Base-by-base conservation (phyloP, 495 filamentous ascomycete species). In the Aspergillus baeticus region DNA sequence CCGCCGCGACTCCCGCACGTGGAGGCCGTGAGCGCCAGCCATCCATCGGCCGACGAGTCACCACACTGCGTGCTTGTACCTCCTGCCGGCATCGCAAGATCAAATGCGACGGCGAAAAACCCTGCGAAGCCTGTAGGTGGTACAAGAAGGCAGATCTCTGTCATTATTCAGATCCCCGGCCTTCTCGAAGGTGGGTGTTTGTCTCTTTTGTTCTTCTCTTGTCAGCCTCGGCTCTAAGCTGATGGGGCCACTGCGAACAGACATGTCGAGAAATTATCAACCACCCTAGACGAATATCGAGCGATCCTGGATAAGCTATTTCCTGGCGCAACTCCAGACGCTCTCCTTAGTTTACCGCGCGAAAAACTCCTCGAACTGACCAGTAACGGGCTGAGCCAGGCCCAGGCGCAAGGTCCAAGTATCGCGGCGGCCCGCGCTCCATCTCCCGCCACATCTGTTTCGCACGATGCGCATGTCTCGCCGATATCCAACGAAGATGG, bases 291-390 rank as follows among this genome's bases (percentile, higher is more conserved):
- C 38, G 69, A 76, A 37, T 77, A 75, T 47, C 65, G 72, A 2
- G 55, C 56, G 26, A 63, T 76, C 6, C 58, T 77, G 7, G 63
- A 69, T 18, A 75, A 64, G 42, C 54, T 77, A 8, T 76, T 77
- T 51, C 74, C 74, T 10, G 60, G 64, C 29, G 38, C 66, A 13
- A 36, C 67, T 5, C 72, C 74, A 0, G 75, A 79, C 10, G 63
- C 70, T 10, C 57, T 84, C 5, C 54, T 68, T 10, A 69, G 75
- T 45, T 48, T 84, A 45, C 62, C 78, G 0, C 67, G 79, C 14
- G 77, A 83, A 56, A 78, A 77, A 50, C 69, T 84, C 22, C 61
- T 84, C 22, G 74, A 80, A 51, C 61, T 82, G 17, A 66, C 62
- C 21, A 51, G 39, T 26, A 63, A 58, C 39, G 44, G 38, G 2